Evolutionary conservation across 2,329 filamentous ascomycete genomes (phyloP).

Genomic region (Rhynchosporium graminicola): DNA sequence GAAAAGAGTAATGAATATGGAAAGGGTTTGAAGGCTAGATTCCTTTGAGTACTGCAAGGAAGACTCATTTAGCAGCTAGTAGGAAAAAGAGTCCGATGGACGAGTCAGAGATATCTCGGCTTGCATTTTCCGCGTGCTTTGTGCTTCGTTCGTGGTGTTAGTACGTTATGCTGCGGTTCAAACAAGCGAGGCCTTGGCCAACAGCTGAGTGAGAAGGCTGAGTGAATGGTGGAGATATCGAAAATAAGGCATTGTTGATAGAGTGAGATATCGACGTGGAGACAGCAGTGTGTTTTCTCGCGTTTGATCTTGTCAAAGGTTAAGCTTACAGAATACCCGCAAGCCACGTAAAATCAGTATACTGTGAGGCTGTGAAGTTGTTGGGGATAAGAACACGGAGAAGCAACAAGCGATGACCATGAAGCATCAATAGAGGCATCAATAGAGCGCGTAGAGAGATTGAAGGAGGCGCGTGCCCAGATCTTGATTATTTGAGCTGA

Average conservation of each 20-base stretch:
- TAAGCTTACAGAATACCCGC: background rate
- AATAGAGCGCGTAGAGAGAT: conserved; percentile 4
- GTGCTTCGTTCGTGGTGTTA: background rate
- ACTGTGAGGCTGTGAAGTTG: background rate
- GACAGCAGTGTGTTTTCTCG: background rate
- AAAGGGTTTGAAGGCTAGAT: too few relatives aligned
- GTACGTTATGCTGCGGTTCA: background rate
- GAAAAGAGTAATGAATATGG: too few relatives aligned
- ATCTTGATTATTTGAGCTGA: background rate
- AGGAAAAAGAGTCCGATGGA: too few relatives aligned
- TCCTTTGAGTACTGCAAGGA: too few relatives aligned
- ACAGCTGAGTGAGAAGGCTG: background rate
- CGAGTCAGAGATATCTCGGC: background rate
- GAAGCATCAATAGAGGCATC: too few relatives aligned
- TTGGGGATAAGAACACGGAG: background rate
- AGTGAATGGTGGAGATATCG: background rate
- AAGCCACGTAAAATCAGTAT: background rate
- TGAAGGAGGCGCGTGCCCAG: background rate
- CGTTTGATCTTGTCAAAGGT: background rate
- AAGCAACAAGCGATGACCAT: background rate
- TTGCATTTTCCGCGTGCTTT: background rate
- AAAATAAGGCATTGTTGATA: conserved; percentile 6
- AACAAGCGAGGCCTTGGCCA: background rate
- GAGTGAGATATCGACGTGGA: background rate
- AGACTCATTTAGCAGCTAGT: too few relatives aligned